A percentile compares a stretch with the other conserved stretches of the same genome.
Evolutionary conservation across 1,284 basidiomycete genomes (phyloP).

Genomic region (Austropuccinia psidii): DNA sequence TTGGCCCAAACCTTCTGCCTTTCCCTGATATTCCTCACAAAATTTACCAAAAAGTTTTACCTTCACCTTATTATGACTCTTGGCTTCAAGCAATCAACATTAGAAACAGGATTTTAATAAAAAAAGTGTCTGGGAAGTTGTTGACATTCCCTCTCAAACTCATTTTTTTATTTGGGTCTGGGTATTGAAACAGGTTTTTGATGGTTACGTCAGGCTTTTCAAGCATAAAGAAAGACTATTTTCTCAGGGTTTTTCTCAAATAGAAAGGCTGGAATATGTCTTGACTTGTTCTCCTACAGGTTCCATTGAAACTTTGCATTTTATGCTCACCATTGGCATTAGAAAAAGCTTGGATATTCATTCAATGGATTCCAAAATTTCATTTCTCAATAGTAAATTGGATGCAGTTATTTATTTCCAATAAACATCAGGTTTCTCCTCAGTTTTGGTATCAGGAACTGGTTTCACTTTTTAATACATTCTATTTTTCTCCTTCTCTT

Average conservation of each 20-base stretch:
- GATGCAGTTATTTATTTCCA: background rate
- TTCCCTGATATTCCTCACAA: background rate
- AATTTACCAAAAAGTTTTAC: too few species aligned
- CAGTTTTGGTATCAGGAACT: background rate
- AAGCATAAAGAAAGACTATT: constrained; percentile 10
- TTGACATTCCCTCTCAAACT: background rate
- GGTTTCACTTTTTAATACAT: background rate
- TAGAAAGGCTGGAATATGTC: background rate
- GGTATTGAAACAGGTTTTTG: too few species aligned
- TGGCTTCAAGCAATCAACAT: too few species aligned
- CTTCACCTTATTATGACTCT: too few species aligned
- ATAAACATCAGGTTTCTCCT: background rate
- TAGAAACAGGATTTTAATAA: too few species aligned
- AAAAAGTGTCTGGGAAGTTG: constrained; percentile 1
- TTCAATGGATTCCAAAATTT: background rate
- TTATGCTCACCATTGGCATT: background rate
- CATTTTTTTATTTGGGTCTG: background rate
- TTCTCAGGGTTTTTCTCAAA: too few species aligned
- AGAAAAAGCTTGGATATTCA: background rate
- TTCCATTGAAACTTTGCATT: background rate
- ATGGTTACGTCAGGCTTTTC: background rate
- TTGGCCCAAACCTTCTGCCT: too few species aligned
- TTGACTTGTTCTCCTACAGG: constrained; percentile 4
- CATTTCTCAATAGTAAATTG: too few species aligned
- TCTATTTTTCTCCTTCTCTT: background rate